Conservation (phyloP, 2,329 filamentous ascomycete species). For the Botrytis fabae region DNA sequence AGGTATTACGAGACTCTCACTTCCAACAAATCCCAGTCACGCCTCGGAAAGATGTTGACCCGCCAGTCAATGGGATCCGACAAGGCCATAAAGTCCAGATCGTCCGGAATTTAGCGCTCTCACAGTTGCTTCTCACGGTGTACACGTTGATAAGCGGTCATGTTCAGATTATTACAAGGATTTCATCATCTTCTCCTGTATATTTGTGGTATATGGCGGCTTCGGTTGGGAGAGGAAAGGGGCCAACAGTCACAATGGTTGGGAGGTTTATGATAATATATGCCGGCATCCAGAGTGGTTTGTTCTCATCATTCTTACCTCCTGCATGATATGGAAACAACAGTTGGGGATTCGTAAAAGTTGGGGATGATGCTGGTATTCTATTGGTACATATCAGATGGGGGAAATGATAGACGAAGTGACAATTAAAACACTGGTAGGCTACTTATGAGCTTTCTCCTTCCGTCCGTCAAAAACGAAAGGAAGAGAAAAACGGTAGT, state of each 20-base stretch:
- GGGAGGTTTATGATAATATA: constrained; percentile 74
- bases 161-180: constrained; percentile 87
- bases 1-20: constrained; percentile 40
- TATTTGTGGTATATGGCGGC: constrained; percentile 85
- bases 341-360: neutral
- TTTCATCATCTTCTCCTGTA: constrained; percentile 83
- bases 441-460: neutral
- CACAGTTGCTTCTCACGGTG: constrained; percentile 70
- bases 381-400: neutral
- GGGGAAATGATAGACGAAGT: neutral
- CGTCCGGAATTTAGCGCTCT: constrained; percentile 58
- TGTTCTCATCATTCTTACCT: constrained; percentile 89
- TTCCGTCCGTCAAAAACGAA: neutral
- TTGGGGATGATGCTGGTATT: neutral
- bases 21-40: neutral
- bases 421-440: neutral
- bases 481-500: neutral
- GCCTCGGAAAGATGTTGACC: neutral
- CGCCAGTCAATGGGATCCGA: neutral
- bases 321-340: constrained; percentile 61
- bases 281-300: constrained; percentile 73
- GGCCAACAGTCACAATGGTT: constrained; percentile 19
- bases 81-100: constrained; percentile 25
- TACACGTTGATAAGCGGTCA: constrained; percentile 81
- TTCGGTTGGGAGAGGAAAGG: constrained; percentile 24